Percentiles rank a stretch among this genome's conserved stretches.
phyloP scores from a whole-genome alignment of 2,329 filamentous ascomycete genomes.

The Colletotrichum chlorophyti region DNA sequence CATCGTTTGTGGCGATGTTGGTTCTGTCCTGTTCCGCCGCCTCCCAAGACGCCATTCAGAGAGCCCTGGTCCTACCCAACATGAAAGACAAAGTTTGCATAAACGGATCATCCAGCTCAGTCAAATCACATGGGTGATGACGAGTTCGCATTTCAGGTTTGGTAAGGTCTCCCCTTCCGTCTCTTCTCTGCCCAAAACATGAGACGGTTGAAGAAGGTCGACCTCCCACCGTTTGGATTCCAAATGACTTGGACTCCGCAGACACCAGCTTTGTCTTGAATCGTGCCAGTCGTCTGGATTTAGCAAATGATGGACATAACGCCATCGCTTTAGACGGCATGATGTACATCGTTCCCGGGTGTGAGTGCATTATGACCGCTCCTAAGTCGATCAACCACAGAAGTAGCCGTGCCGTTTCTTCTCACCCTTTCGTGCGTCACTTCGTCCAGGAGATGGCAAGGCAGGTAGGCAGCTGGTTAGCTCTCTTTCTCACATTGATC shows the following conservation, averaged over 20 bases:
- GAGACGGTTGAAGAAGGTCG: background rate
- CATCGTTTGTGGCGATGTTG: too few species aligned
- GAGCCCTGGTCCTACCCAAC: too few species aligned
- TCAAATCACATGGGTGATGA: conserved; percentile 15
- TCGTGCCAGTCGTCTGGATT: conserved; percentile 15
- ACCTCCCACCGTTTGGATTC: background rate
- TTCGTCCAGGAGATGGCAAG: too few species aligned
- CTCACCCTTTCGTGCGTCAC: too few species aligned
- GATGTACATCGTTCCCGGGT: background rate
- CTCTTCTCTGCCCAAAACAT: background rate
- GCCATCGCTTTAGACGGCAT: conserved; percentile 11
- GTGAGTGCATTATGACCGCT: background rate
- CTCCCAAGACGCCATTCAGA: too few species aligned
- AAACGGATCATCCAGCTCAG: background rate
- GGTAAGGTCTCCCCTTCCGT: conserved; percentile 19
- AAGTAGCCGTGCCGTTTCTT: too few species aligned
- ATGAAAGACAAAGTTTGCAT: too few species aligned
- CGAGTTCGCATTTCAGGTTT: conserved; percentile 19
- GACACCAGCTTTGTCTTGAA: conserved; percentile 12
- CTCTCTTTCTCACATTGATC: too few species aligned
- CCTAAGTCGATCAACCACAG: background rate
- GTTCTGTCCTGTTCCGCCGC: too few species aligned
- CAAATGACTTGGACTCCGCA: conserved; percentile 15
- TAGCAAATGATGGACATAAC: conserved; percentile 13
- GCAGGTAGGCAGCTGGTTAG: too few species aligned